Evolutionary conservation across 2,329 filamentous ascomycete species (phyloP), one percentile per base, ranked within the genome.

Genomic region (Ophiosphaerella korrae): DNA sequence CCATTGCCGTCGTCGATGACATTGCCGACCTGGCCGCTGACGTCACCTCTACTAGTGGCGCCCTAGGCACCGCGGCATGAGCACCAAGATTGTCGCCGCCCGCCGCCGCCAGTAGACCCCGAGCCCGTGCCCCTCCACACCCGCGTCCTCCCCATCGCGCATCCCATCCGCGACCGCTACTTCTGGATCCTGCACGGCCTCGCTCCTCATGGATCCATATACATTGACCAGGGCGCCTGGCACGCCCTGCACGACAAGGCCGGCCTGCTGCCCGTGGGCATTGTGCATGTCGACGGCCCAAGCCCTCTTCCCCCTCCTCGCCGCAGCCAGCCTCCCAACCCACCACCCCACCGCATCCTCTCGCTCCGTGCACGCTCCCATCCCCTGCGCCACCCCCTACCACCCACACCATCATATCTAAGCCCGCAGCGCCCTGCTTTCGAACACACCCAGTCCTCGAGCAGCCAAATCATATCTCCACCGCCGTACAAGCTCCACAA

Each of bases 101-200:
- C 86, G 90, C 46, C 70, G 1, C 57, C 63, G 13, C 57, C 60
- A 41, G 16, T 52, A 16, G 58, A 66, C 8, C 13, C 43, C 73
- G 47, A 68, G 45, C 38, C 63, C 1, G 63, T 70, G 9, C 85
- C 92, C 1, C 78, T 96, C 4, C 94, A 99, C 75, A 99, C 94
- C 3, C 88, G 94, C 50, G 99, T 99, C 80, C 81, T 96, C 11
- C 91, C 92, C 0, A 91, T 91, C 8, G 79, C 83, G 0, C 86
- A 89, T 23, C 92, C 93, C 1, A 94, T 97, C 52, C 87, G 91
- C 49, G 94, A 97, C 72, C 88, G 93, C 55, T 92, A 94, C 70
- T 97, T 99, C 81, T 99, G 94, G 94, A 87, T 99, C 42, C 82
- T 97, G 0, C 91, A 99, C 74, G 94, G 93, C 8, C 85, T 97